Evolutionary conservation across 1,284 basidiomycete species (phyloP).

Genomic region (Quambalaria eucalypti): DNA sequence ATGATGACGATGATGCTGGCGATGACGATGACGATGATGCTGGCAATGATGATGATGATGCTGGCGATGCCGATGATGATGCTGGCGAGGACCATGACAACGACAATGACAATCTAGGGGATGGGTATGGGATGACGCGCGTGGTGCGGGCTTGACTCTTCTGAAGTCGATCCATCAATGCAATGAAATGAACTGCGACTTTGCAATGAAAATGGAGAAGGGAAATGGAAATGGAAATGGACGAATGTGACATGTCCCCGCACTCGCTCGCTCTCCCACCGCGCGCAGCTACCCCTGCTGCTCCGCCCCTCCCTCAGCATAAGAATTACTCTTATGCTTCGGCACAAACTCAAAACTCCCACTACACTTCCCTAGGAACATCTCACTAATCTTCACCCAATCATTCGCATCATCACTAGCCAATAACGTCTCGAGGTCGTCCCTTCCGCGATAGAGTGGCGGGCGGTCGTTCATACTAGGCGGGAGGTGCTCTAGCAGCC

Average conservation of each 20-base stretch:
- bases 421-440: constrained; percentile 71
- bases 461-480: constrained; percentile 72
- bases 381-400: constrained; percentile 90
- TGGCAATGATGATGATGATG: no score
- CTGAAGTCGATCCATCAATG: no score
- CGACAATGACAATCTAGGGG: no score
- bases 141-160: not conserved
- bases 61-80: no score
- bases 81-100: no score
- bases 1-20: no score
- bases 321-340: constrained; percentile 26
- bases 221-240: no score
- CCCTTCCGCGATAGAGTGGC: constrained; percentile 71
- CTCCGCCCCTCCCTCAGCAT: constrained; percentile 11
- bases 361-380: constrained; percentile 72
- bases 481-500: constrained; percentile 77
- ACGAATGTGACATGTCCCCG: no score
- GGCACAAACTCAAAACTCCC: constrained; percentile 53
- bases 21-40: no score
- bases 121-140: no score
- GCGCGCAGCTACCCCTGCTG: constrained; percentile 16
- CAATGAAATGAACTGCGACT: no score
- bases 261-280: not conserved
- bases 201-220: no score
- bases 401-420: constrained; percentile 72